Conservation (phyloP, 2,329 filamentous ascomycete genomes). For the Boeremia exigua region DNA sequence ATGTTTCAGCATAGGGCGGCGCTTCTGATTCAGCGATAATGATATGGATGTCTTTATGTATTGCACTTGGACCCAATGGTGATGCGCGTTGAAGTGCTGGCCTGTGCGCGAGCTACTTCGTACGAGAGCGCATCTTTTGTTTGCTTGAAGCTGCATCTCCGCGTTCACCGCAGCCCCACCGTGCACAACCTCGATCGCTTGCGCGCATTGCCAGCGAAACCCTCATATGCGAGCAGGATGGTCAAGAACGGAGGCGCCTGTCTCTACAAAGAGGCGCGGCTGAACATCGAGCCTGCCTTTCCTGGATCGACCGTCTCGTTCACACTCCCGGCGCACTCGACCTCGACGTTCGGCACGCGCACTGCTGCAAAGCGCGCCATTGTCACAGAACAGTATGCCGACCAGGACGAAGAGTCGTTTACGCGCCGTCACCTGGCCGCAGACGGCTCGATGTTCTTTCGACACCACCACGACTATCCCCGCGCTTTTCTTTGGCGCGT, state of each 20-base stretch:
- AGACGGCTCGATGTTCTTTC: conserved; percentile 83
- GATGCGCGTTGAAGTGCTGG: neutral
- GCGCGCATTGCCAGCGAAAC: conserved; percentile 1
- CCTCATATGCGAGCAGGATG: conserved; percentile 71
- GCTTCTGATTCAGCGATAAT: conserved; percentile 12
- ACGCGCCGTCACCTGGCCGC: conserved; percentile 72
- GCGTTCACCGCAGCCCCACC: conserved; percentile 28
- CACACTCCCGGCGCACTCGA: conserved; percentile 44
- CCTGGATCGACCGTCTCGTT: conserved; percentile 74
- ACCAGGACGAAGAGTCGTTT: conserved; percentile 75
- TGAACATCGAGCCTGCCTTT: conserved; percentile 78
- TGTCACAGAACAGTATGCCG: conserved; percentile 47
- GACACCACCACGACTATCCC: conserved; percentile 75
- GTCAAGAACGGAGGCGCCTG: conserved; percentile 66
- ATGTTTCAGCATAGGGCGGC: conserved; percentile 24
- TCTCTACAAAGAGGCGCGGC: conserved; percentile 84
- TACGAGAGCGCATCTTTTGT: conserved; percentile 37
- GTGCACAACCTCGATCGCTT: conserved; percentile 15
- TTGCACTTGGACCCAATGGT: neutral
- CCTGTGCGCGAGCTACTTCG: conserved; percentile 29
- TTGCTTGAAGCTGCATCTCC: conserved; percentile 32
- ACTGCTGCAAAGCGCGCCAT: conserved; percentile 42
- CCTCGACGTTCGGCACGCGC: conserved; percentile 42
- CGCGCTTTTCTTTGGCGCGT: conserved; percentile 91
- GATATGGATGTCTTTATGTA: conserved; percentile 7